Evolutionary conservation across 2,329 filamentous ascomycete species (phyloP), one percentile per base, ranked within the genome.

Genomic region (Penicillium sp.): DNA sequence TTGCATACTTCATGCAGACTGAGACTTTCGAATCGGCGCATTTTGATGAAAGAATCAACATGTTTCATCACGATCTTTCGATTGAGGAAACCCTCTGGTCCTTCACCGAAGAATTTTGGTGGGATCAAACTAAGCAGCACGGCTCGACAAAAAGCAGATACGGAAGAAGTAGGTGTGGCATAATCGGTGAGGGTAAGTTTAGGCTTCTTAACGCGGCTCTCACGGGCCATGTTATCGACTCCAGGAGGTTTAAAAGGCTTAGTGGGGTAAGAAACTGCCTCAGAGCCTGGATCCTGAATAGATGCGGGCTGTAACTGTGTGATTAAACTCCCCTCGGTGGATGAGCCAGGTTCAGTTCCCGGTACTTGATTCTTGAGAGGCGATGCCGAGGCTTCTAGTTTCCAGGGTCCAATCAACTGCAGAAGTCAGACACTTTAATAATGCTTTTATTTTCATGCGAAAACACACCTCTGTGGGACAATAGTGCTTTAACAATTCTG

Each of bases 111-210:
- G 56, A 96, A 88, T 3, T 80, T 83, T 44, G 81, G 78, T 0
- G 93, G 93, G 27, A 99, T 83, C 16, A 97, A 77, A 57, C 84
- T 89, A 21, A 78, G 79, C 29, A 97, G 69, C 0, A 88, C 87
- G 3, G 91, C 89, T 68, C 89, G 89, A 71, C 92, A 96, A 69
- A 96, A 98, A 0, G 91, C 88, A 4, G 93, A 96, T 2, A 98
- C 90, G 48, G 86, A 82, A 1, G 86, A 77, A 3, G 78, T 62
- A 0, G 90, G 84, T 16, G 87, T 91, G 1, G 92, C 88, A 63
- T 90, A 77, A 21, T 89, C 84, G 33, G 87, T 85, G 45, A 95
- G 77, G 13, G 79, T 78, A 48, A 55, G 10, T 44, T 69, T 70
- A 52, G 59, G 63, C 13, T 54, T 62, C 47, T 27, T 55, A 42